phyloP scores from a whole-genome alignment of 2,329 filamentous ascomycete species.

The Paraphaeosphaeria sporulosa region DNA sequence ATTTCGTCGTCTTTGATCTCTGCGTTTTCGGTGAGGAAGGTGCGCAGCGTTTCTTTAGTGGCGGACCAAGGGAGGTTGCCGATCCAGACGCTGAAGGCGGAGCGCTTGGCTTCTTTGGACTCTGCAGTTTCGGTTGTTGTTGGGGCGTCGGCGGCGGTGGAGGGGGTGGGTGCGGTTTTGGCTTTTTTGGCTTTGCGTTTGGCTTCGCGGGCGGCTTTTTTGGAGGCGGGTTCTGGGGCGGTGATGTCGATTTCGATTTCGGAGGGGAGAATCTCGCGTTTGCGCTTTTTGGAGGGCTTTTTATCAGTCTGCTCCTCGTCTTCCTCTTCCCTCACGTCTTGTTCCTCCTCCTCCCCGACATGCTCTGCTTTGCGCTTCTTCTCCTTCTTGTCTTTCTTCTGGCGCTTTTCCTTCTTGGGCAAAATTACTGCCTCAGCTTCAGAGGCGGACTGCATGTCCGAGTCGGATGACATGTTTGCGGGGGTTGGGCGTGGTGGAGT shows the following conservation, averaged over 20 bases:
- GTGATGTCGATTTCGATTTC: conserved; percentile 87
- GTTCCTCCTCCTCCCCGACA: conserved; percentile 33
- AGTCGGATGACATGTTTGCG: background rate
- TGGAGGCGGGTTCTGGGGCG: conserved; percentile 93
- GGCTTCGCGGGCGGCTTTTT: conserved; percentile 86
- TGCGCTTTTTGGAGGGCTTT: conserved; percentile 54
- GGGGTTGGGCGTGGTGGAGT: background rate
- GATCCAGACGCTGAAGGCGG: conserved; percentile 90
- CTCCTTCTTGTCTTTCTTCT: conserved; percentile 39
- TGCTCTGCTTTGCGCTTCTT: conserved; percentile 32
- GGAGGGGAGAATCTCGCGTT: conserved; percentile 65
- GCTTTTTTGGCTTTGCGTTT: conserved; percentile 93
- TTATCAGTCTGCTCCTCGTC: conserved; percentile 17
- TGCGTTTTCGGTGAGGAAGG: conserved; percentile 78
- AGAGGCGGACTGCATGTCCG: conserved; percentile 1
- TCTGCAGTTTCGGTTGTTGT: conserved; percentile 43
- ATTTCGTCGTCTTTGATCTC: conserved; percentile 70
- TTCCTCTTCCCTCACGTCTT: conserved; percentile 28
- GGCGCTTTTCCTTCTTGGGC: conserved; percentile 31
- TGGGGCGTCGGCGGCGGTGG: conserved; percentile 31
- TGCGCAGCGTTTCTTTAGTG: conserved; percentile 75
- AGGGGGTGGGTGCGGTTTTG: conserved; percentile 56
- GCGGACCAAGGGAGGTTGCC: conserved; percentile 90
- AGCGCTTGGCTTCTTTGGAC: conserved; percentile 62
- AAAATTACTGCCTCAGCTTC: conserved; percentile 18